These are phyloP conservation scores for Kazachstania taianensis DNA, from an alignment of 805 yeast species.

Conservation along the genomic window DNA sequence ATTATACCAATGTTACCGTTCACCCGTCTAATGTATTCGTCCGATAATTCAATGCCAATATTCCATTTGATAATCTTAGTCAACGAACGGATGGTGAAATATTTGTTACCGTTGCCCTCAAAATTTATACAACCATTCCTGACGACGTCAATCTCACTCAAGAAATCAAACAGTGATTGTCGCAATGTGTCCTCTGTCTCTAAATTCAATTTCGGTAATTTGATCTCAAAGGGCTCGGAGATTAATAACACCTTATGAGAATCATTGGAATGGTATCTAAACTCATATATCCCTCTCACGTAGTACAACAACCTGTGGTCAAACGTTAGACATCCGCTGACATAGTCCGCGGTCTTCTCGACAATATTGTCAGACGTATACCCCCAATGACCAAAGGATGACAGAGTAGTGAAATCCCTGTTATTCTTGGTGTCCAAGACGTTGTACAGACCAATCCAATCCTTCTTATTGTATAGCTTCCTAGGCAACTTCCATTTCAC, in stretches of 20 bases:
- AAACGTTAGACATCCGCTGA: conserved; percentile 42
- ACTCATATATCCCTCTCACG: conserved; percentile 64
- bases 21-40: conserved; percentile 24
- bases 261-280: conserved; percentile 58
- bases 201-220: conserved; percentile 29
- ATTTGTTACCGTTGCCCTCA: conserved; percentile 15
- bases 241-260: conserved; percentile 61
- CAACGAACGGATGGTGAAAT: conserved; percentile 17
- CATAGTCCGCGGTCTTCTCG: conserved; percentile 11
- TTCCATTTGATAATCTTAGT: conserved; percentile 27
- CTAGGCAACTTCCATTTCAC: conserved; percentile 47
- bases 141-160: conserved; percentile 15
- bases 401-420: conserved; percentile 44
- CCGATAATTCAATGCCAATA: conserved; percentile 30
- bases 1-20: conserved; percentile 24
- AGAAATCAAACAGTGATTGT: conserved; percentile 14
- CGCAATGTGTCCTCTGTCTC: conserved; percentile 7
- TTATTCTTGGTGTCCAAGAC: conserved; percentile 49
- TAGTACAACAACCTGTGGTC: conserved; percentile 40
- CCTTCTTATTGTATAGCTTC: conserved; percentile 36
- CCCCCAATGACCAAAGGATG: conserved; percentile 60
- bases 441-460: conserved; percentile 73
- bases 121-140: conserved; percentile 16
- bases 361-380: conserved; percentile 29
- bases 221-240: conserved; percentile 57